phyloP scores from a whole-genome alignment of 306 rosid species.

The Prunus dulcis region DNA sequence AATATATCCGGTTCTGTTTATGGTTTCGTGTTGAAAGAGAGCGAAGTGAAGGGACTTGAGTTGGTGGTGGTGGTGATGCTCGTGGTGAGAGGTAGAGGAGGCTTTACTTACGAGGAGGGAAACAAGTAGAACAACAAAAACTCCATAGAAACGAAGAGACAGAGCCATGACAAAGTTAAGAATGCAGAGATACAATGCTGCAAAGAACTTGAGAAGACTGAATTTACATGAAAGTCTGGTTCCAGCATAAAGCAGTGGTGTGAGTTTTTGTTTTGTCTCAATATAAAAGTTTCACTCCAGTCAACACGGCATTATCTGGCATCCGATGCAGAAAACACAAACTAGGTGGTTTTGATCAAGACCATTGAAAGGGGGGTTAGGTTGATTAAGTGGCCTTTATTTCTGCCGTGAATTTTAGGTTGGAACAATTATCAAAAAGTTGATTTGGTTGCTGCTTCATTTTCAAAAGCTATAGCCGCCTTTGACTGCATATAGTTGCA shows the following conservation, averaged over 20 bases:
- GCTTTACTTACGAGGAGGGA: constrained; percentile 18
- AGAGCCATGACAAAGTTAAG: constrained; percentile 25
- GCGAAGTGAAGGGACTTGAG: constrained; percentile 63
- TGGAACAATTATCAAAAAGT: neutral
- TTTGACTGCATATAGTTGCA: neutral
- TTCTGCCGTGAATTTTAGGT: neutral
- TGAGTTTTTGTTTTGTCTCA: neutral
- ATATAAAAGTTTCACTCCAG: no score
- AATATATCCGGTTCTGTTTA: constrained; percentile 64
- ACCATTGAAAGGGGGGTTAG: constrained; percentile 20
- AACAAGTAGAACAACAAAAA: constrained; percentile 13
- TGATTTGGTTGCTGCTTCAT: neutral
- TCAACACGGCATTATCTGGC: neutral
- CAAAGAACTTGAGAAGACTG: neutral
- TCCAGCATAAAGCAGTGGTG: neutral
- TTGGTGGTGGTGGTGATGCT: constrained; percentile 16
- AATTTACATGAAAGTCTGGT: neutral
- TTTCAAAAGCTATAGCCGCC: constrained; percentile 15
- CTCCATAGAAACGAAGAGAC: neutral
- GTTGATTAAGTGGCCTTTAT: neutral
- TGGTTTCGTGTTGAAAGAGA: constrained; percentile 65
- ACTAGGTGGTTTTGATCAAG: constrained; percentile 14
- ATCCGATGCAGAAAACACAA: neutral
- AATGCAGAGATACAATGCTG: neutral
- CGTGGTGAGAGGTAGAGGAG: constrained; percentile 15